phyloP scores from a whole-genome alignment of 2,329 filamentous ascomycete species.

The Massarina eburnea region DNA sequence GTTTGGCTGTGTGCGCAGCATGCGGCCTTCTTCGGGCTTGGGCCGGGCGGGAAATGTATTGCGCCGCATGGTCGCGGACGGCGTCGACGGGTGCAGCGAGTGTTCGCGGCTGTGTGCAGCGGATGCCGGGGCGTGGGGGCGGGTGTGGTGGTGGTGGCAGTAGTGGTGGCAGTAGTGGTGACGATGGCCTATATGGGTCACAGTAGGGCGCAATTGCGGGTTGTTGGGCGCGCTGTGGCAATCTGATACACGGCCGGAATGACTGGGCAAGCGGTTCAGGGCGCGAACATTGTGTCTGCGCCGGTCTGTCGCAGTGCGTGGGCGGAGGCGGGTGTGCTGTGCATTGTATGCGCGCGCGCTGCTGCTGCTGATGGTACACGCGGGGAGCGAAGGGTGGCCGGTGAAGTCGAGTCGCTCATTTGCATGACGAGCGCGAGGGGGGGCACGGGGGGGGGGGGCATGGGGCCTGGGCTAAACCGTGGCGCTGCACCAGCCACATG shows the following conservation, averaged over 20 bases:
- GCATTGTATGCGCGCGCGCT: not conserved
- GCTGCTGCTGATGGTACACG: not conserved
- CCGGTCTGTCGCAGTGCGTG: conserved; percentile 23
- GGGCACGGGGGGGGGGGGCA: not conserved
- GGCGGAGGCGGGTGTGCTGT: conserved; percentile 19
- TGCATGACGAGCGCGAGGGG: not conserved
- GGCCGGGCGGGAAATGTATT: conserved; percentile 33
- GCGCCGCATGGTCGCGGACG: conserved; percentile 30
- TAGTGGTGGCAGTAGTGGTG: not conserved
- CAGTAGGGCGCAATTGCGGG: conserved; percentile 11
- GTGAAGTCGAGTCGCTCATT: not conserved
- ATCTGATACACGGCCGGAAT: conserved; percentile 15
- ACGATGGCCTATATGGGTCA: not conserved
- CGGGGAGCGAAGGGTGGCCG: not conserved
- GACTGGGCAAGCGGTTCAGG: conserved; percentile 22
- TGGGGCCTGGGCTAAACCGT: no score
- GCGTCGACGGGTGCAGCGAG: conserved; percentile 3
- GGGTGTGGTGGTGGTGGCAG: conserved; percentile 1
- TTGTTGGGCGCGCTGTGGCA: conserved; percentile 28
- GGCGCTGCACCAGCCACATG: not conserved
- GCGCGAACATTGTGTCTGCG: conserved; percentile 26
- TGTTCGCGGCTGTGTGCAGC: not conserved
- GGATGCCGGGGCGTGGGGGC: conserved; percentile 5
- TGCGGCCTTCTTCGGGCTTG: conserved; percentile 25
- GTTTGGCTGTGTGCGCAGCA: conserved; percentile 4